Evolutionary conservation across 208 protist species (phyloP).

Genomic region (Endotrypanum monterogeii): DNA sequence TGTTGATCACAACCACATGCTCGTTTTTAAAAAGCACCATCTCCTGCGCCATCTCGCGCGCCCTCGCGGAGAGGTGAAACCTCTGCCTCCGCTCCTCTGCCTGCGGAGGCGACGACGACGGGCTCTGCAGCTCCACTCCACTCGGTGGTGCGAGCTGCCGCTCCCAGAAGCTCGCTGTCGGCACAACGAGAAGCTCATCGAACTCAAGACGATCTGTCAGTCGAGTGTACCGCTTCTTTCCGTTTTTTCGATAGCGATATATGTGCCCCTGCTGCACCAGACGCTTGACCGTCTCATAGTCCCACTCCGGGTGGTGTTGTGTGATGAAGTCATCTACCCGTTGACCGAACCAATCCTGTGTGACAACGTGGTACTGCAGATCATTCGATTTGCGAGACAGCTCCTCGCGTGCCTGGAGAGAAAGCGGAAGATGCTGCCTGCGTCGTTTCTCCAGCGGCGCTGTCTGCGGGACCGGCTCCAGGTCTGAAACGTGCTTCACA

Average conservation of each 20-base stretch:
- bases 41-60: conserved; percentile 78
- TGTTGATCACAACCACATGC: conserved; percentile 94
- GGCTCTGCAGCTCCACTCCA: conserved; percentile 33
- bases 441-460: conserved; percentile 47
- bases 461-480: conserved; percentile 18
- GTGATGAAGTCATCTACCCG: conserved; percentile 84
- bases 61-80: conserved; percentile 70
- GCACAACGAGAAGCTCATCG: conserved; percentile 88
- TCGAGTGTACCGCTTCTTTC: conserved; percentile 85
- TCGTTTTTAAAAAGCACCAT: conserved; percentile 96
- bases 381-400: conserved; percentile 57
- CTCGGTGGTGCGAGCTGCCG: conserved; percentile 56
- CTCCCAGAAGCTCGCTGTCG: conserved; percentile 65
- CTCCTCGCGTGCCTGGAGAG: conserved; percentile 67
- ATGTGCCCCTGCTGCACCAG: conserved; percentile 89
- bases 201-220: conserved; percentile 88
- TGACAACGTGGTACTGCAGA: conserved; percentile 86
- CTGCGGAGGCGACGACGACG: conserved; percentile 5
- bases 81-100: conserved; percentile 7
- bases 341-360: conserved; percentile 87
- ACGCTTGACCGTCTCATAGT: conserved; percentile 77
- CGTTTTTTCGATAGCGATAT: conserved; percentile 87
- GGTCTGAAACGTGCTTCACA: conserved; percentile 43
- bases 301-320: conserved; percentile 87
- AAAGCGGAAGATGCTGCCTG: conserved; percentile 66